A percentile compares a stretch with the other conserved stretches of the same genome.
Evolutionary conservation across 2,329 filamentous ascomycete species (phyloP).

Genomic region (Fusarium globosum): DNA sequence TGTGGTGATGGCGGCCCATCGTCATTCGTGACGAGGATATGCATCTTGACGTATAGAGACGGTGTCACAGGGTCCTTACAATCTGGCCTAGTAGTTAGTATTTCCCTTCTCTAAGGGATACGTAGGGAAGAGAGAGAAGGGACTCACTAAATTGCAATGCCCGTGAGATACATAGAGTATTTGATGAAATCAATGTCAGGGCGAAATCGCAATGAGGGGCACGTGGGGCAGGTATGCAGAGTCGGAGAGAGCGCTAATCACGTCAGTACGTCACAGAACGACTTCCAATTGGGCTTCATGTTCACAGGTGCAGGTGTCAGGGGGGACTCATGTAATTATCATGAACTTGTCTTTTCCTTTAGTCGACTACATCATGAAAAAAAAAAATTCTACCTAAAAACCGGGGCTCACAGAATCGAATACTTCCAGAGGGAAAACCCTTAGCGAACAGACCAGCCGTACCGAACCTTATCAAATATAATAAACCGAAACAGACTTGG

Average conservation of each 20-base stretch:
- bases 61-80: not conserved
- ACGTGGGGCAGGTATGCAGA: slow-evolving; percentile 39
- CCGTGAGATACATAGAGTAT: slow-evolving; percentile 19
- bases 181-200: slow-evolving; percentile 17
- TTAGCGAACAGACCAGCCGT: slow-evolving; percentile 8
- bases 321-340: slow-evolving; percentile 25
- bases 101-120: not conserved
- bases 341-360: slow-evolving; percentile 38
- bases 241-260: slow-evolving; percentile 31
- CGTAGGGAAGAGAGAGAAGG: not conserved
- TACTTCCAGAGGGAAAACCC: slow-evolving; percentile 28
- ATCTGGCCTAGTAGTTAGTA: slow-evolving; percentile 5
- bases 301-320: slow-evolving; percentile 4
- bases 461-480: slow-evolving; percentile 10
- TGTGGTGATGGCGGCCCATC: slow-evolving; percentile 83
- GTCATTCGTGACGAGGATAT: slow-evolving; percentile 79
- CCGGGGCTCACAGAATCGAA: slow-evolving; percentile 31
- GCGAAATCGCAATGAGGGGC: slow-evolving; percentile 39
- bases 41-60: slow-evolving; percentile 56
- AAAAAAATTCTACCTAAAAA: slow-evolving; percentile 37
- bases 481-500: slow-evolving; percentile 23
- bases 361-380: slow-evolving; percentile 35
- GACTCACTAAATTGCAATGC: slow-evolving; percentile 9
- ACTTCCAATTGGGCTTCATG: slow-evolving; percentile 26
- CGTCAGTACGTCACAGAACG: slow-evolving; percentile 40